phyloP scores from a whole-genome alignment of 345 rosid species.

The Aethionema arabicum region DNA sequence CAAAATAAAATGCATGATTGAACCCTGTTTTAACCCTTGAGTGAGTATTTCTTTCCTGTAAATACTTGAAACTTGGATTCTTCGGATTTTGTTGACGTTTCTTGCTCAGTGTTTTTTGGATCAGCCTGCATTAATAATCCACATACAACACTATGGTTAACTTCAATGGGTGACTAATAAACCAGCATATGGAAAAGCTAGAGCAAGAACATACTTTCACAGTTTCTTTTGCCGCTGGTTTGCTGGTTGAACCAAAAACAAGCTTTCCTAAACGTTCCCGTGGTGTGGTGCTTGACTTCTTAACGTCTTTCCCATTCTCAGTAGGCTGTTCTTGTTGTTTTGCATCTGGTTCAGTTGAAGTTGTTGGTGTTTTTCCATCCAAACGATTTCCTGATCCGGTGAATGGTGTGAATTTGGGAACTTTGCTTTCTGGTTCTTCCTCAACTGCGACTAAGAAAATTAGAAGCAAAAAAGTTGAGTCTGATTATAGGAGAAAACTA shows the following conservation, averaged over 20 bases:
- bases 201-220: constrained; percentile 36
- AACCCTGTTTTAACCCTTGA: constrained; percentile 37
- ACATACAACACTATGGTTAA: constrained; percentile 3
- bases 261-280: constrained; percentile 47
- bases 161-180: background rate
- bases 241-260: constrained; percentile 51
- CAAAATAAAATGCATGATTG: background rate
- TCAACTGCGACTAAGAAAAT: constrained; percentile 28
- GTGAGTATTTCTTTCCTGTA: constrained; percentile 63
- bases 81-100: constrained; percentile 33
- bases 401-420: constrained; percentile 51
- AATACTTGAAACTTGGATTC: constrained; percentile 59
- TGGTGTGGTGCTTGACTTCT: constrained; percentile 35
- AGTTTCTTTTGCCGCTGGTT: constrained; percentile 31
- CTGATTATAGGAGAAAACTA: background rate
- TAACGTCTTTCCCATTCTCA: constrained; percentile 32
- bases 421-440: constrained; percentile 47
- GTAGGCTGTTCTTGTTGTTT: constrained; percentile 20
- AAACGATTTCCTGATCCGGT: constrained; percentile 56
- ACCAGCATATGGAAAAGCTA: background rate
- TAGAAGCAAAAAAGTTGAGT: background rate
- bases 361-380: constrained; percentile 49
- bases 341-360: constrained; percentile 25
- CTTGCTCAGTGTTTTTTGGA: constrained; percentile 36
- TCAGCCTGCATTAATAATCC: constrained; percentile 36